Conservation (phyloP, 805 yeast genomes). For the Kuraishia hungarica region DNA sequence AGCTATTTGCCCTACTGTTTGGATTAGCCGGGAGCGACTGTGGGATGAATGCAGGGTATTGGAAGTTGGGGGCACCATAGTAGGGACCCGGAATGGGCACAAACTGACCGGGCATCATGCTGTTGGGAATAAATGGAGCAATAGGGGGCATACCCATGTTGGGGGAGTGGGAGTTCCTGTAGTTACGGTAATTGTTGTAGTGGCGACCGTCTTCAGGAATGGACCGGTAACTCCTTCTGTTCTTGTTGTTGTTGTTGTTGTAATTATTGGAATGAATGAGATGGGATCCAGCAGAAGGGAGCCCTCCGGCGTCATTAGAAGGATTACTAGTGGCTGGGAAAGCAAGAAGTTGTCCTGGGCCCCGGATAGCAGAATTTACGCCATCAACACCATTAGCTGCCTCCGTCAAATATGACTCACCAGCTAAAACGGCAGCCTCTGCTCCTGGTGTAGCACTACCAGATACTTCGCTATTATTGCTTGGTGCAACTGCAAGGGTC, state of each 20-base stretch:
- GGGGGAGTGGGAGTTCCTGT: background rate
- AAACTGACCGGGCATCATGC: background rate
- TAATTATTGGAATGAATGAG: background rate
- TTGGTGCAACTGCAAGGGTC: background rate
- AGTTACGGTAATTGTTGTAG: background rate
- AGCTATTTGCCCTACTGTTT: background rate
- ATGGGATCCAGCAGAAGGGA: background rate
- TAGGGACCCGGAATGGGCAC: background rate
- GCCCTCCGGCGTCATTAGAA: background rate
- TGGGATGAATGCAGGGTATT: background rate
- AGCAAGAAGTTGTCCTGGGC: background rate
- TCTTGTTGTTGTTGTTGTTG: slow-evolving; percentile 4
- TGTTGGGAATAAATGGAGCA: background rate
- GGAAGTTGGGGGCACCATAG: slow-evolving; percentile 1
- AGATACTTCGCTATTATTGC: background rate
- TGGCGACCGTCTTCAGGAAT: background rate
- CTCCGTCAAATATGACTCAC: background rate
- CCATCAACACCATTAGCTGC: background rate
- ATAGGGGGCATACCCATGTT: background rate
- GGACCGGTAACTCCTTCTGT: background rate
- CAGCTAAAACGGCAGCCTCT: background rate
- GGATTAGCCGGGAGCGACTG: background rate
- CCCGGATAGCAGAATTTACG: background rate
- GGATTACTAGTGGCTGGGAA: background rate
- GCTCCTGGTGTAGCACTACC: background rate